Evolutionary conservation across 495 filamentous ascomycete species (phyloP), one percentile per base, ranked within the genome.

Genomic region (Choiromyces venosus): DNA sequence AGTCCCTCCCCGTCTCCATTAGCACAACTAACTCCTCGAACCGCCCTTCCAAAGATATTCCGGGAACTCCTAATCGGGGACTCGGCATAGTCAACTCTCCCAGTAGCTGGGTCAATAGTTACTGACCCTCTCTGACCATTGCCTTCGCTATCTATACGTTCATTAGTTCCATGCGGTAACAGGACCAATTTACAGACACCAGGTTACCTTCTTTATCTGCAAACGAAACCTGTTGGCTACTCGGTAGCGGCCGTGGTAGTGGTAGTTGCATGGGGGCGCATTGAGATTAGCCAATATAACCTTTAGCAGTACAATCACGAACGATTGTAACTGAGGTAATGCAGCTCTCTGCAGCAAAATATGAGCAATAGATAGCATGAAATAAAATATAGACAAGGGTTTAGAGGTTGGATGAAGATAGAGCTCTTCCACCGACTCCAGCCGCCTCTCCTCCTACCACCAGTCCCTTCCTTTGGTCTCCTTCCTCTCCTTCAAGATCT

Each of bases 221-320:
- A 65, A 76, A 76, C 7, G 71, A 76, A 19, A 76, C 72, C 29
- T 76, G 74, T n/a, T 73, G 25, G 33, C 39, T 74, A 33, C 67
- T 66, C 25, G 75, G 66, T 37, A 71, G 25, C 37, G 71, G 75
- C 1, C 71, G 68, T 33, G 73, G 67, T 16, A 65, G 70, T 0
- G 75, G 71, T 5, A 78, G 74, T 1, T 74, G 65, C 19, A 70
- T 37, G 73, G 75, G 0, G 75, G 81, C 37, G 88, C 86, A 4
- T 90, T 90, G 25, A 97, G 92, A 80, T 94, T 93, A 7, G 90
- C 87, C 70, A 97, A 83, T 68, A 97, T 88, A 35, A 92, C 89
- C 83, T 94, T 97, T 75, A 97, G 86, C 37, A 97, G 86, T 10
- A 98, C 94, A 71, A 98, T 94, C 2, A 96, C 91, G n/a, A 97